Percentiles rank a stretch among this genome's conserved stretches.
Conservation (phyloP, 306 rosid species). For the Carpinus viminea region DNA sequence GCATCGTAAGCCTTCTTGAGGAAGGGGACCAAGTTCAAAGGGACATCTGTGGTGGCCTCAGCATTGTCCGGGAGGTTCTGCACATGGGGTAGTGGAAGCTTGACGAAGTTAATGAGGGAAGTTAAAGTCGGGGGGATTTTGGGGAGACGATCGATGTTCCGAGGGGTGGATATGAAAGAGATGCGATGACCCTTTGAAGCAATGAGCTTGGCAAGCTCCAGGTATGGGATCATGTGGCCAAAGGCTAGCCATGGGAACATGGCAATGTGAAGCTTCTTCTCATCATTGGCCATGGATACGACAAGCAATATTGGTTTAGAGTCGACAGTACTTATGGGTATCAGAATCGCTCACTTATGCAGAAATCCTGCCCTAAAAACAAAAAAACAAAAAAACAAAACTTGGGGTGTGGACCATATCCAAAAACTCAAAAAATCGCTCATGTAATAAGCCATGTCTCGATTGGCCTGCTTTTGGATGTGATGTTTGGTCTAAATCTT, state of each 20-base stretch:
- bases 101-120: slow-evolving; percentile 29
- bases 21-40: slow-evolving; percentile 37
- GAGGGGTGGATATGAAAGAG: slow-evolving; percentile 53
- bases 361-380: too few relatives aligned
- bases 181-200: slow-evolving; percentile 49
- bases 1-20: slow-evolving; percentile 44
- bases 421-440: too few relatives aligned
- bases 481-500: too few relatives aligned
- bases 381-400: too few relatives aligned
- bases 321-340: too few relatives aligned
- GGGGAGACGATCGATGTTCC: slow-evolving; percentile 55
- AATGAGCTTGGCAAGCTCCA: slow-evolving; percentile 51
- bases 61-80: slow-evolving; percentile 41
- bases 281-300: not conserved
- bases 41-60: slow-evolving; percentile 49
- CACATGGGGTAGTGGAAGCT: slow-evolving; percentile 39
- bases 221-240: slow-evolving; percentile 54
- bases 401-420: too few relatives aligned
- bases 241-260: slow-evolving; percentile 72
- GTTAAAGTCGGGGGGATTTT: slow-evolving; percentile 38
- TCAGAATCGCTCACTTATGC: too few relatives aligned
- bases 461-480: too few relatives aligned
- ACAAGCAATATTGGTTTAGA: too few relatives aligned
- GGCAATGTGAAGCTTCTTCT: slow-evolving; percentile 40
- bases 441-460: too few relatives aligned